These are phyloP conservation scores for Parathielavia hyrcaniae DNA, from an alignment of 495 filamentous ascomycete species.

Conservation along the genomic window DNA sequence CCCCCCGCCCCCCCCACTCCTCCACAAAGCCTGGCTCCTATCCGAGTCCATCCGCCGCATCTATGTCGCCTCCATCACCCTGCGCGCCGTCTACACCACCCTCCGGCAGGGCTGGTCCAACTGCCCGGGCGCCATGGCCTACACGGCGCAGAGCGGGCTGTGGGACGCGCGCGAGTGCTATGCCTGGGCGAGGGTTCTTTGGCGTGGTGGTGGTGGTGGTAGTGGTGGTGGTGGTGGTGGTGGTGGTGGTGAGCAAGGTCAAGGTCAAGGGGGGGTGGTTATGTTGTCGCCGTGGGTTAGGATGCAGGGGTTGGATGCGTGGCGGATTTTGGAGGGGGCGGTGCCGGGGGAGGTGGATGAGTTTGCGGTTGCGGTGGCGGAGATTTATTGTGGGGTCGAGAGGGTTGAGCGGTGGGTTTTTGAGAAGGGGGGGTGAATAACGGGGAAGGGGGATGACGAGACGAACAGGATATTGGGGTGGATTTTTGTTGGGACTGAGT, in stretches of 20 bases:
- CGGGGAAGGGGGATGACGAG: no score
- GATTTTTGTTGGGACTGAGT: no score
- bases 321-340: not conserved
- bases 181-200: conserved; percentile 21
- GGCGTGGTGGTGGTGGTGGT: not conserved
- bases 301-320: not conserved
- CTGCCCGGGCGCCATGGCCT: conserved; percentile 29
- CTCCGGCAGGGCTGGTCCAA: conserved; percentile 31
- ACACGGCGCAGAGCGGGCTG: conserved; percentile 29
- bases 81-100: conserved; percentile 29
- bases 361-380: not conserved
- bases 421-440: not conserved
- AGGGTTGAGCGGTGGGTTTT: not conserved
- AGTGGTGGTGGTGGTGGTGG: not conserved
- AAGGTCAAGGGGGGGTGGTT: no score
- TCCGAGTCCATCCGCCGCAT: conserved; percentile 35
- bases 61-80: conserved; percentile 24
- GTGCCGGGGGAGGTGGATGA: not conserved
- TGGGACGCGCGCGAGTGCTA: conserved; percentile 34
- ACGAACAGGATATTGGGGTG: no score
- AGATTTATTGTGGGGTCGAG: not conserved
- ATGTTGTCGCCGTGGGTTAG: not conserved
- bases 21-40: conserved; percentile 36
- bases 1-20: not conserved
- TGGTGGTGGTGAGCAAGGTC: no score